Evolutionary conservation across 2,329 filamentous ascomycete species (phyloP).

Genomic region (Nemania sp.): DNA sequence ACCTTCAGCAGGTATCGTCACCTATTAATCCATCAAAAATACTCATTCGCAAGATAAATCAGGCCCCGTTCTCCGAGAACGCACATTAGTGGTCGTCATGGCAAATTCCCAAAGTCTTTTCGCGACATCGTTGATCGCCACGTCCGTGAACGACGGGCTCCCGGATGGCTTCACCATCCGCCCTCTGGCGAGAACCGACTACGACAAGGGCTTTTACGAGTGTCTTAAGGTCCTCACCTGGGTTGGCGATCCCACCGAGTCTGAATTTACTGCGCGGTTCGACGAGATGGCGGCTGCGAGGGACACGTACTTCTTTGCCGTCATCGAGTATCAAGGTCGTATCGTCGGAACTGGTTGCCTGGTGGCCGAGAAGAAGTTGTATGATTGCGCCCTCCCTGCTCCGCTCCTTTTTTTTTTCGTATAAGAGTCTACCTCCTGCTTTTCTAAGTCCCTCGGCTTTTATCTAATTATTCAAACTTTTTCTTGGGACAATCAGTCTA

Average conservation of each 20-base stretch:
- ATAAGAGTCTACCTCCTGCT: neutral
- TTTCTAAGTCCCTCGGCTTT: neutral
- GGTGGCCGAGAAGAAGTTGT: constrained; percentile 81
- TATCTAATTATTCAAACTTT: neutral
- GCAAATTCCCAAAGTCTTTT: constrained; percentile 54
- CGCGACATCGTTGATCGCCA: constrained; percentile 65
- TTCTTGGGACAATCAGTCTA: neutral
- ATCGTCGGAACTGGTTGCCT: constrained; percentile 77
- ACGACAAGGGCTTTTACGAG: constrained; percentile 71
- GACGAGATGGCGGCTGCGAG: constrained; percentile 54
- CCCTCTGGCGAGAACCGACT: constrained; percentile 69
- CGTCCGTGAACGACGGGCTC: constrained; percentile 60
- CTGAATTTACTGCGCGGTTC: constrained; percentile 55
- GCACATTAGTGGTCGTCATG: neutral
- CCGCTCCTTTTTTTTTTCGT: neutral
- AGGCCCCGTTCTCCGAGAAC: no score
- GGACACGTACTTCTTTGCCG: constrained; percentile 69
- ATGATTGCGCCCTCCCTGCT: constrained; percentile 34
- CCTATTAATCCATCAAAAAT: no score
- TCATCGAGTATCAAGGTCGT: constrained; percentile 64
- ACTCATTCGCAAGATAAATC: no score
- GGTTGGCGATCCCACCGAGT: constrained; percentile 69
- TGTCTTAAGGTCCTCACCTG: constrained; percentile 76
- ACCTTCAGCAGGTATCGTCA: no score
- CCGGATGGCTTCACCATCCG: constrained; percentile 73